Percentiles rank a stretch among this genome's conserved stretches.
These are phyloP conservation scores for Ceratocystis papillata DNA, from an alignment of 2,329 filamentous ascomycete species.

Conservation along the genomic window DNA sequence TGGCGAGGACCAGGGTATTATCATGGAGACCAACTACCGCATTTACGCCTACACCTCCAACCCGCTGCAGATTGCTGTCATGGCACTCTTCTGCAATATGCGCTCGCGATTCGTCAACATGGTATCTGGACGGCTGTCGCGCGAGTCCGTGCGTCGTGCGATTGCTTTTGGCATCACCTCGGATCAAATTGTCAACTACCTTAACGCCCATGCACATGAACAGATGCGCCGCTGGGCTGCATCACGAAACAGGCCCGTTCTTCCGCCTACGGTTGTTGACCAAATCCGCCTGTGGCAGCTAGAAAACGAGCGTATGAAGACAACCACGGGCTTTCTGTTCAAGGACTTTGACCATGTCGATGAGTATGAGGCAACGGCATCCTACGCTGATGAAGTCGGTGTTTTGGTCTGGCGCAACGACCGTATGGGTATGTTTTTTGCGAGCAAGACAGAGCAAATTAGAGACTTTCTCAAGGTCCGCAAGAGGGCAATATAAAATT, in stretches of 20 bases:
- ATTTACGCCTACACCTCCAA: constrained; percentile 95
- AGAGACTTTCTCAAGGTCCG: constrained; percentile 63
- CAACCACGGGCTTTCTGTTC: constrained; percentile 74
- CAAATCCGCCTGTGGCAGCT: constrained; percentile 97
- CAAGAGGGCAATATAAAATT: constrained; percentile 39
- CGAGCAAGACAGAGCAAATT: constrained; percentile 82
- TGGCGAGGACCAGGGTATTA: constrained; percentile 59
- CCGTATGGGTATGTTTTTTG: constrained; percentile 74
- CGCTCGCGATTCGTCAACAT: constrained; percentile 89
- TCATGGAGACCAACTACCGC: constrained; percentile 96
- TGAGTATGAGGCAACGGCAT: constrained; percentile 59
- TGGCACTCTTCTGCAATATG: constrained; percentile 79
- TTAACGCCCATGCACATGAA: constrained; percentile 85
- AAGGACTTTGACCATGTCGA: constrained; percentile 66
- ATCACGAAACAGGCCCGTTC: constrained; percentile 52
- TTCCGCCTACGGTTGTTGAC: constrained; percentile 92
- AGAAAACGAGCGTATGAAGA: constrained; percentile 87
- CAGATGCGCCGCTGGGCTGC: constrained; percentile 67
- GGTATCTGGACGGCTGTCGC: constrained; percentile 81
- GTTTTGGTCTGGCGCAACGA: constrained; percentile 83
- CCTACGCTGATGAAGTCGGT: constrained; percentile 81
- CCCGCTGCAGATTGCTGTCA: constrained; percentile 84
- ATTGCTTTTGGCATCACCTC: constrained; percentile 86
- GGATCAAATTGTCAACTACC: constrained; percentile 88
- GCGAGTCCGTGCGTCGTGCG: constrained; percentile 75